Evolutionary conservation across 2,329 filamentous ascomycete species (phyloP).

Genomic region (Alternaria triticina): DNA sequence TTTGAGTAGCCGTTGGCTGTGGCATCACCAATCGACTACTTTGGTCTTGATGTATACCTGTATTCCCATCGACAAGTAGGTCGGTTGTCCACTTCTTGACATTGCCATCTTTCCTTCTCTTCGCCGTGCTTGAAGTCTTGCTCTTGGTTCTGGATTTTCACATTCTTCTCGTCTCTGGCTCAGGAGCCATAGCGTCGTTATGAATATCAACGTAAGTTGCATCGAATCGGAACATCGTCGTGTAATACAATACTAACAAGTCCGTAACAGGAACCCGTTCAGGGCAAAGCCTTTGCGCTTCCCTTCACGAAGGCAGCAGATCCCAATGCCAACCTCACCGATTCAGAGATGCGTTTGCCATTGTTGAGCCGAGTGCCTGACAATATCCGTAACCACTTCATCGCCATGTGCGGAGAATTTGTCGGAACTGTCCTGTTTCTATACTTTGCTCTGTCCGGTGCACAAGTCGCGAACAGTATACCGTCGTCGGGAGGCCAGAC

Average conservation of each 20-base stretch:
- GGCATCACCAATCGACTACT: background rate
- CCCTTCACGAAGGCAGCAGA: conserved; percentile 22
- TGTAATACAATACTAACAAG: background rate
- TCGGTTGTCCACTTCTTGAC: background rate
- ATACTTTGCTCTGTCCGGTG: conserved; percentile 48
- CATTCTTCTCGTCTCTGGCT: background rate
- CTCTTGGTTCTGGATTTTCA: background rate
- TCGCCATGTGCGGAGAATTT: conserved; percentile 43
- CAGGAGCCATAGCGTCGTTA: background rate
- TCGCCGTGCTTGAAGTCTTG: background rate
- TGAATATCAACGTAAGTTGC: background rate
- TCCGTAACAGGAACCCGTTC: conserved; percentile 11
- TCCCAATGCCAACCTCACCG: conserved; percentile 11
- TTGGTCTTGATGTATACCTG: background rate
- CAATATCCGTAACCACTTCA: conserved; percentile 20
- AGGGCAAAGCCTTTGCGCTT: conserved; percentile 19
- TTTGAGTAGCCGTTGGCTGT: background rate
- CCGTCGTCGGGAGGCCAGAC: conserved; percentile 23
- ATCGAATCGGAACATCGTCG: background rate
- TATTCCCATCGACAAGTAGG: background rate
- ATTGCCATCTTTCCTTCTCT: background rate
- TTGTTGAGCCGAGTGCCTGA: conserved; percentile 13
- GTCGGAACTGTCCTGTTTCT: conserved; percentile 51
- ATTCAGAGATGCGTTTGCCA: conserved; percentile 18
- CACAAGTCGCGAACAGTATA: conserved; percentile 49